Percentiles rank a stretch among this genome's conserved stretches.
phyloP scores from a whole-genome alignment of 495 filamentous ascomycete genomes.

The Chaetomium cochliodes region DNA sequence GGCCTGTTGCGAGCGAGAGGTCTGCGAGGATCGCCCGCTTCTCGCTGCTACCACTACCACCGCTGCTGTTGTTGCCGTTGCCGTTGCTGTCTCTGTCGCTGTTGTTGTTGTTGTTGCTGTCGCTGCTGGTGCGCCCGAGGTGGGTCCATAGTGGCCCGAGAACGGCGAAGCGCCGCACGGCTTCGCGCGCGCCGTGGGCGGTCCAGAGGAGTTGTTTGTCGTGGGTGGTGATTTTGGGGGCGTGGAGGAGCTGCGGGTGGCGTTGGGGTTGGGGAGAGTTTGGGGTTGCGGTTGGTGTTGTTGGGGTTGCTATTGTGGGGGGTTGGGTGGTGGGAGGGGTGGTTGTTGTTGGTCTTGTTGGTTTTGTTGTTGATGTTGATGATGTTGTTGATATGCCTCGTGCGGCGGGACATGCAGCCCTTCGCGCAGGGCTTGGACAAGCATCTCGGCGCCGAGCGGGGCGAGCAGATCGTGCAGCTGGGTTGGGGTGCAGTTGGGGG shows the following conservation, averaged over 20 bases:
- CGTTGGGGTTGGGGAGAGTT: background rate
- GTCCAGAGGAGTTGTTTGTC: constrained; percentile 39
- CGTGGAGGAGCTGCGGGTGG: constrained; percentile 24
- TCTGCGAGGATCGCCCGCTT: constrained; percentile 34
- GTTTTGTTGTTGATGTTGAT: too few relatives aligned
- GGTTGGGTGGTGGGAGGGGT: background rate
- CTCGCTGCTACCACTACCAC: background rate
- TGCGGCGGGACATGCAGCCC: constrained; percentile 66
- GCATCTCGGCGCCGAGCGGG: constrained; percentile 56
- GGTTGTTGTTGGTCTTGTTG: too few relatives aligned
- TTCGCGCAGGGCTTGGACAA: constrained; percentile 57
- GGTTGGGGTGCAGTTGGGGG: constrained; percentile 1
- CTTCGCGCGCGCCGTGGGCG: background rate
- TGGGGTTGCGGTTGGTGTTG: background rate
- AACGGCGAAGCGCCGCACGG: constrained; percentile 14
- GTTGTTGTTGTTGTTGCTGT: too few relatives aligned
- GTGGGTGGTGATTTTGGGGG: constrained; percentile 40
- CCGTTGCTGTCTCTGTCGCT: too few relatives aligned
- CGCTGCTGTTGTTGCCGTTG: too few relatives aligned
- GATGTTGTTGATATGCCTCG: constrained; percentile 26
- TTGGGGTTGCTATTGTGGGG: background rate
- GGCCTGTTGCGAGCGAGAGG: background rate
- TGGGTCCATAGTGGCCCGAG: constrained; percentile 32
- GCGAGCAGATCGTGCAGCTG: constrained; percentile 44
- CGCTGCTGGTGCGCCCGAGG: background rate